Percentiles rank a stretch among this genome's conserved stretches.
phyloP scores from a whole-genome alignment of 495 filamentous ascomycete genomes.

The Jackrogersella multiformis region DNA sequence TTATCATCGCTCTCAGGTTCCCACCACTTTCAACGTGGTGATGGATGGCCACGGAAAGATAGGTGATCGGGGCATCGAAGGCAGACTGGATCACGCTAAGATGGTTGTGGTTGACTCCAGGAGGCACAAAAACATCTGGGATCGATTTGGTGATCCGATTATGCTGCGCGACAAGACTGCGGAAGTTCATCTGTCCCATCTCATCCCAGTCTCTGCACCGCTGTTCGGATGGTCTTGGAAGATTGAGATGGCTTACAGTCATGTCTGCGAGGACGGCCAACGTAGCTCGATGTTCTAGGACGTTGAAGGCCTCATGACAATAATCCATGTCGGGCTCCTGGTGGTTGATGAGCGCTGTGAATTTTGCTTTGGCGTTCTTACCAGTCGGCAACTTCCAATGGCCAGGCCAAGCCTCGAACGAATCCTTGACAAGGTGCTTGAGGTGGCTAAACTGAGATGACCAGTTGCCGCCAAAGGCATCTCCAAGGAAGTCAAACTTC shows the following conservation, averaged over 20 bases:
- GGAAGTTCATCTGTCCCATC: background rate
- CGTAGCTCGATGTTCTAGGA: constrained; percentile 50
- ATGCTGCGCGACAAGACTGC: background rate
- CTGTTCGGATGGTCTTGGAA: constrained; percentile 31
- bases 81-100: constrained; percentile 22
- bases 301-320: constrained; percentile 47
- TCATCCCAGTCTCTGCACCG: constrained; percentile 39
- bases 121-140: constrained; percentile 31
- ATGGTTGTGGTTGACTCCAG: constrained; percentile 28
- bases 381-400: constrained; percentile 43
- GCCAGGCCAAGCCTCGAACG: constrained; percentile 44
- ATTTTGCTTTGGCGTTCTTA: constrained; percentile 26
- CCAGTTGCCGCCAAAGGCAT: constrained; percentile 48
- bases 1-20: background rate
- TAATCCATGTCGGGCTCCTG: constrained; percentile 17
- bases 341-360: constrained; percentile 24
- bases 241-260: constrained; percentile 39
- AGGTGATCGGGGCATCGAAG: constrained; percentile 18
- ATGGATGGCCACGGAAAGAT: constrained; percentile 27
- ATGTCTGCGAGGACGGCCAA: constrained; percentile 46
- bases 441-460: constrained; percentile 51
- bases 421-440: constrained; percentile 45
- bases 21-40: background rate
- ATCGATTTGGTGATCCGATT: constrained; percentile 2
- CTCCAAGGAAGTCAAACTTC: constrained; percentile 45